Base-by-base conservation (phyloP, 1,284 basidiomycete species). In the Lentinus polychrous region DNA sequence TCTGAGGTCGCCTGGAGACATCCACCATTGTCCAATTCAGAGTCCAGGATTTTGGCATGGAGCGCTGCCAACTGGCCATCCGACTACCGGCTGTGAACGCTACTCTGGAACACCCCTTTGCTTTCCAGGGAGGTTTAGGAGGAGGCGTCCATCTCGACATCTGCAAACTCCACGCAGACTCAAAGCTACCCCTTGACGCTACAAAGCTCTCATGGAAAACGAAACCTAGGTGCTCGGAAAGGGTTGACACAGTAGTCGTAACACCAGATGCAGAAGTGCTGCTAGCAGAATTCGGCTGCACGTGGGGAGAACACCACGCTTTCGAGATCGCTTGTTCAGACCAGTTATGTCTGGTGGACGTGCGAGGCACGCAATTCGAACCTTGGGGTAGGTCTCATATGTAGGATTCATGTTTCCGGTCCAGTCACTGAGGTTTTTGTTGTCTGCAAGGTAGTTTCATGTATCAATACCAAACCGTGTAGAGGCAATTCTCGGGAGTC, bases 21-120 rank as follows among this genome's bases (percentile, higher is more conserved):
- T 52, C 49, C 43, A 55, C 56, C 11, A 55, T 62, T 31, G 52
- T 52, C 27, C 60, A 60, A 38, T 57, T 62, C 51, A 55, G 59
- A 24, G 55, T 55, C 8, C 43, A 57, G 36, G 60, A 62, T 50
- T 62, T 50, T 34, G 59, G 60, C 14, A 62, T 62, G 60, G 60
- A 62, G 36, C 49, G 52, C n/a, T 60, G 60, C 47, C 55, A 55
- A 43, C 50, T 62, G 35, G 56, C 58, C 33, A 34, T 60, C 40
- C 57, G 55, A 18, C 55, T 61, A 14, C 60, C 58, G 0, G 52
- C 51, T 12, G 27, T 40, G 12, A 52, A 51, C 6, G 54, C 51
- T 18, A 48, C 37, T 10, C 46, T 61, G 35, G 53, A 45, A 20
- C 52, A 58, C 39, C 55, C 57, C 2, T 58, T 57, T 53, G 35